These are phyloP conservation scores for Hymenoscyphus linearis DNA, from an alignment of 2,329 filamentous ascomycete species.

Conservation along the genomic window DNA sequence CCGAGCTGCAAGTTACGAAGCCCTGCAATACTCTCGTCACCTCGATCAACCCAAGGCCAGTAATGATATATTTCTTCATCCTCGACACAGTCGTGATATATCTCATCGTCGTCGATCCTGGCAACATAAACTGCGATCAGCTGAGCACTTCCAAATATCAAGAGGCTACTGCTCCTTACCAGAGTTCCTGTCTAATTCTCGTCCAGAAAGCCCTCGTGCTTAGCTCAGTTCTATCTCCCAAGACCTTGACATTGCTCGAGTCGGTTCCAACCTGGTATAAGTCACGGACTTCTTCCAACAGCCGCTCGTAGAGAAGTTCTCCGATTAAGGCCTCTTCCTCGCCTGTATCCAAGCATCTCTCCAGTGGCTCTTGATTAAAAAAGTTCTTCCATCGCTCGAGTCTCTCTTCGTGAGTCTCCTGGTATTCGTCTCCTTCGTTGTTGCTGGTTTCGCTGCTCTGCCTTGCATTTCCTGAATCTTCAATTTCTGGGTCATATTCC, in stretches of 20 bases:
- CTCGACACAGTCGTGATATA: slow-evolving; percentile 1
- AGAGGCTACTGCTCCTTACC: not conserved
- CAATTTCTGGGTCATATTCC: not conserved
- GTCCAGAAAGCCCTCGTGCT: slow-evolving; percentile 21
- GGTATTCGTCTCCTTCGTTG: not conserved
- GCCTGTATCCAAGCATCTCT: slow-evolving; percentile 12
- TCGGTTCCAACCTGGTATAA: not conserved
- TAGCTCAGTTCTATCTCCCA: slow-evolving; percentile 9
- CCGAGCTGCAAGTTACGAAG: not conserved
- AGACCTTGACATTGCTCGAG: not conserved
- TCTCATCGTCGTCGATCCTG: slow-evolving; percentile 6
- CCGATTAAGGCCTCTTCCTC: not conserved
- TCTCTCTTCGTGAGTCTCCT: slow-evolving; percentile 12
- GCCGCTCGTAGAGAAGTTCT: slow-evolving; percentile 8
- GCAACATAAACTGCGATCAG: not conserved
- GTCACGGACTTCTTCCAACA: slow-evolving; percentile 13
- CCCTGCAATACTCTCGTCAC: not conserved
- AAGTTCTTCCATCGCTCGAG: slow-evolving; percentile 16
- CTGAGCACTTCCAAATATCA: not conserved
- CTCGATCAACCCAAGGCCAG: not conserved
- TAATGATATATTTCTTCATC: slow-evolving; percentile 4
- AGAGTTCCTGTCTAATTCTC: slow-evolving; percentile 15
- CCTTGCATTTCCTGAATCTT: not conserved
- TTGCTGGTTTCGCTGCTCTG: not conserved
- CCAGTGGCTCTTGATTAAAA: slow-evolving; percentile 15